Evolutionary conservation across 257 asterid genomes (phyloP), one percentile per base, ranked within the genome.

Genomic region (Cruciata laevipes): DNA sequence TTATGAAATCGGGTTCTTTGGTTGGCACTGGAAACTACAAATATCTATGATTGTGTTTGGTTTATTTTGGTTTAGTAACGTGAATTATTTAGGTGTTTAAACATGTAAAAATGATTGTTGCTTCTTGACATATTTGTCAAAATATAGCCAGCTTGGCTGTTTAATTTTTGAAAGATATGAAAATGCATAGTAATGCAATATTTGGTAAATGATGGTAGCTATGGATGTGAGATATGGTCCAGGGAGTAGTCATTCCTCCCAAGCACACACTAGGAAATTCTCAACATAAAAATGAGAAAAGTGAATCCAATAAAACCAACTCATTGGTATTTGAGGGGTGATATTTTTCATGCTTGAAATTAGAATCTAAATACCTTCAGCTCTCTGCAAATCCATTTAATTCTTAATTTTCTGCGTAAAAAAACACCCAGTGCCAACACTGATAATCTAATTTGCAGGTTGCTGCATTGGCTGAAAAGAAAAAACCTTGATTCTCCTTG

Each of bases 381-480:
- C 20, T 6, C 20, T 11, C 13, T 53, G 13, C 71, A 67, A 32
- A 9, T 67, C 23, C 32, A 55, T 13, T 21, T 49, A 18, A 16
- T 53, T 63, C 56, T 63, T 12, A 71, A 21, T 25, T 71, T 51
- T 4, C 33, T 10, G 13, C 11, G 27, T 62, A 30, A 35, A 42
- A 10, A 17, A 11, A 3, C n/a, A 47, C 6, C 55, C 55, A 47
- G 23, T 10, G 5, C 20, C 14, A 14, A 35, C 52, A 56, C 58
- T 59, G 44, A 69, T 75, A 30, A 33, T 70, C 58, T 75, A 59
- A 63, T 83, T 79, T 75, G 73, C 81, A 93, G 99, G 99, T 79
- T 93, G 85, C 96, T 82, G 77, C 97, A 93, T 78, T 93, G 99
- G 99, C 66, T 86, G 58, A 94, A 96, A 8, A 79, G 97, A 81